Conservation (phyloP, 768 basidiomycete genomes). For the Tricholoma hemisulphureum region DNA sequence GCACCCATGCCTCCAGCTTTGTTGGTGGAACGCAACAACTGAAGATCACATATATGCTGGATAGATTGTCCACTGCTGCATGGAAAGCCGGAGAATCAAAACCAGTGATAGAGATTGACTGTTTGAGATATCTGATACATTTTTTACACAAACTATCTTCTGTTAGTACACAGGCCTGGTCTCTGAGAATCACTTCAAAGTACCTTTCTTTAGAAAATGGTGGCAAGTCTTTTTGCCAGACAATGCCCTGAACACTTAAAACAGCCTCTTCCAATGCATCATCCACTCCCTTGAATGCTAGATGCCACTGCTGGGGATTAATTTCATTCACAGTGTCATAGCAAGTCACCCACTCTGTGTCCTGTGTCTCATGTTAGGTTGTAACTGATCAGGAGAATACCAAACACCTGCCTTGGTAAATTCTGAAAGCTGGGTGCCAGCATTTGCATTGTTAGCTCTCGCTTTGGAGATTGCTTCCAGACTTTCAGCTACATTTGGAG, state of each 20-base stretch:
- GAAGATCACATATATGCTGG: neutral
- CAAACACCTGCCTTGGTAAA: neutral
- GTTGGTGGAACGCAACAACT: neutral
- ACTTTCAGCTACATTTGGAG: neutral
- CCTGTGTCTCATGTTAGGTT: neutral
- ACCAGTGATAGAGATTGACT: neutral
- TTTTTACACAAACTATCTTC: neutral
- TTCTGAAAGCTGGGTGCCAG: neutral
- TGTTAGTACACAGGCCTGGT: neutral
- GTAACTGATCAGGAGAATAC: neutral
- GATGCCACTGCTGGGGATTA: neutral
- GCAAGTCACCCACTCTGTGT: neutral
- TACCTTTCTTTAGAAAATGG: neutral
- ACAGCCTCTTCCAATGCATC: neutral
- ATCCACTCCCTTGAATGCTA: neutral
- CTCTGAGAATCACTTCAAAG: neutral
- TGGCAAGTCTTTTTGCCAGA: neutral
- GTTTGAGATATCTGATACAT: neutral
- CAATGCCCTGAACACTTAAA: neutral
- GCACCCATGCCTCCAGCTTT: neutral
- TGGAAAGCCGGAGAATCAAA: neutral
- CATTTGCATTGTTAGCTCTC: neutral
- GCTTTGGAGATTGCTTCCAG: neutral
- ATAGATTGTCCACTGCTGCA: neutral
- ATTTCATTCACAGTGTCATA: neutral